Evolutionary conservation across 495 filamentous ascomycete species (phyloP), one percentile per base, ranked within the genome.

Genomic region (Tuber brumale): DNA sequence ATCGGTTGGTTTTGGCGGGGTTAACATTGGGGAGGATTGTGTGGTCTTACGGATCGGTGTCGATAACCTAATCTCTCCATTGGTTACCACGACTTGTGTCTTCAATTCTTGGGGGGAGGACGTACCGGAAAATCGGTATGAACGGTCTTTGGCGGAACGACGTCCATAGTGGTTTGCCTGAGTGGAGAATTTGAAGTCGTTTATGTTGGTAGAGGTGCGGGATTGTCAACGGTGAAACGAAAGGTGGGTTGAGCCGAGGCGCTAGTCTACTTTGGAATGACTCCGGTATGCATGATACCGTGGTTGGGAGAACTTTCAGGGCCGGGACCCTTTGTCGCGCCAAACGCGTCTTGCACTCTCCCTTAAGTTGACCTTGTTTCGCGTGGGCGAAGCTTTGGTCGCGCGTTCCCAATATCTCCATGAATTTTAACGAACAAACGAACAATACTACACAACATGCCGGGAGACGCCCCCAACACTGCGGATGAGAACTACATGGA

Each of bases 41-140:
- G 44, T 61, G 16, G 79, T 85, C 91, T 84, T 93, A 98, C 95
- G 95, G 95, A 86, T 98, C 95, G 86, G 90, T 94, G 87, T 98
- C 95, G 84, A 98, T 98, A 86, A 97, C 91, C 95, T 98, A 82
- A 81, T 76, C 78, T 57, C 16, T 44, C 76, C 78, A 51, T 74
- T 69, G 70, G 70, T 42, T 78, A 41, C 43, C 23, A 69, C 71
- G 46, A 72, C 73, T 46, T 78, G 76, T 75, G 31, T 48, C 69
- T 57, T 45, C 79, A 75, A 66, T 51, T 48, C 71, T 61, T 57
- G 19, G 44, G 21, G 69, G 37, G 48, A 66, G 70, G 42, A 87
- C 90, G 79, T 87, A 97, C 94, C 71, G 93, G 94, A 84, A 90
- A 97, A 31, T 94, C 90, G 71, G 92, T 91, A 81, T 89, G 86